A percentile compares a stretch with the other conserved stretches of the same genome.
Conservation (phyloP, 306 rosid genomes). For the Prosopis cineraria region DNA sequence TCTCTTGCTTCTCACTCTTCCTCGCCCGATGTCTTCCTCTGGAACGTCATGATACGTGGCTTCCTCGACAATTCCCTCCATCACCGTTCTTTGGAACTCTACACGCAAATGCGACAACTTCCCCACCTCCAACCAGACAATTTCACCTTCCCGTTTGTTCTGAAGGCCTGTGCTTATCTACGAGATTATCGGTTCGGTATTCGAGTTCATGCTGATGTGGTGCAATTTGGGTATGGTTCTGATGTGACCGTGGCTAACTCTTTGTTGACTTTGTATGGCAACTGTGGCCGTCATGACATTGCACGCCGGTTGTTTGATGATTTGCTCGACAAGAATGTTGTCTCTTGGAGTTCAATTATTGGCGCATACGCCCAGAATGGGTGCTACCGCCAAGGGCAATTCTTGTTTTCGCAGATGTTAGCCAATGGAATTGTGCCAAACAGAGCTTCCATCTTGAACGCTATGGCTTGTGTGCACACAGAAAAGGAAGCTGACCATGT, state of each 20-base stretch:
- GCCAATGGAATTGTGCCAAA: slow-evolving; percentile 30
- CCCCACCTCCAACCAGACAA: slow-evolving; percentile 39
- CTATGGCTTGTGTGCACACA: slow-evolving; percentile 41
- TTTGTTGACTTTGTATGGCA: slow-evolving; percentile 43
- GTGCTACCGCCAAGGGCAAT: slow-evolving; percentile 21
- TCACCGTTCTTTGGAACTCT: slow-evolving; percentile 33
- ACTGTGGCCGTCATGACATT: slow-evolving; percentile 35
- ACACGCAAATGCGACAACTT: slow-evolving; percentile 35
- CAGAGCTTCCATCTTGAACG: slow-evolving; percentile 44
- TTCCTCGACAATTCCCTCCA: slow-evolving; percentile 41
- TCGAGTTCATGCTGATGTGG: slow-evolving; percentile 34
- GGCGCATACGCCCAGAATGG: slow-evolving; percentile 41
- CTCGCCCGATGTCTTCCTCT: slow-evolving; percentile 37
- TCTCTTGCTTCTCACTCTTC: slow-evolving; percentile 21
- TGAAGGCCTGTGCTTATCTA: slow-evolving; percentile 44
- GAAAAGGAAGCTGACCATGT: slow-evolving; percentile 42
- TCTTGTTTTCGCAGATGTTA: slow-evolving; percentile 41
- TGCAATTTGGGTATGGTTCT: slow-evolving; percentile 29
- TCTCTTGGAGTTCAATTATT: slow-evolving; percentile 54
- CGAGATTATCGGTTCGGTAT: slow-evolving; percentile 24
- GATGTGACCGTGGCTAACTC: slow-evolving; percentile 45
- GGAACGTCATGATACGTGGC: slow-evolving; percentile 53
- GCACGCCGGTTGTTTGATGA: slow-evolving; percentile 42
- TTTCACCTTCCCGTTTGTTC: slow-evolving; percentile 46
- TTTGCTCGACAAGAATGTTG: slow-evolving; percentile 39